phyloP scores from a whole-genome alignment of 164 flowering plant genomes.

The Magnolia changhungtana region DNA sequence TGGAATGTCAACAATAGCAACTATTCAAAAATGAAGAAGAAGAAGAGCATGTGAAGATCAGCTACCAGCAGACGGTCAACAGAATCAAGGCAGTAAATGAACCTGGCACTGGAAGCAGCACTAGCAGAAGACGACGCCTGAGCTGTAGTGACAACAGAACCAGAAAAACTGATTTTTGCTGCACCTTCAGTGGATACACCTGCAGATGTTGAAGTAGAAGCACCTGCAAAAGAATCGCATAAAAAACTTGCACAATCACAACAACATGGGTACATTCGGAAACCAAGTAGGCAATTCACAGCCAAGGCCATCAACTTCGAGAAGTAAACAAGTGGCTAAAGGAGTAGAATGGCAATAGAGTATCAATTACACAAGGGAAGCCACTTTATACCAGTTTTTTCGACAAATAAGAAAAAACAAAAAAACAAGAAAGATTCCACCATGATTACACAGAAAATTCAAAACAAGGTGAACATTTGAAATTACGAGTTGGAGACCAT shows the following conservation, averaged over 20 bases:
- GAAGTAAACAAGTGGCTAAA: not conserved
- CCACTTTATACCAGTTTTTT: not conserved
- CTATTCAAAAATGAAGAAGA: not conserved
- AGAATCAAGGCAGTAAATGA: conserved; percentile 18
- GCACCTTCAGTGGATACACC: conserved; percentile 31
- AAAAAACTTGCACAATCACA: not conserved
- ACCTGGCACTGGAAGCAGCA: conserved; percentile 76
- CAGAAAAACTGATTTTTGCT: conserved; percentile 28
- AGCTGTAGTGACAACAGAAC: conserved; percentile 34
- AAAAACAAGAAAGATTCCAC: not conserved
- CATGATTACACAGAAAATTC: not conserved
- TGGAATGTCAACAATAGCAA: not conserved
- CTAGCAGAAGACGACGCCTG: conserved; percentile 56
- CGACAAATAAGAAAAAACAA: too few relatives aligned
- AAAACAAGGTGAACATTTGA: too few relatives aligned
- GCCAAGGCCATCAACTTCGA: not conserved
- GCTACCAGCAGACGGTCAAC: not conserved
- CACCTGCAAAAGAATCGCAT: conserved; percentile 29
- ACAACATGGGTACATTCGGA: not conserved
- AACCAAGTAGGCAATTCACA: not conserved
- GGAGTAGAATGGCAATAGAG: not conserved
- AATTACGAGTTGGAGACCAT: too few relatives aligned
- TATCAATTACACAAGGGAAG: not conserved
- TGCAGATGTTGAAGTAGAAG: conserved; percentile 40
- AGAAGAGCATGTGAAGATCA: not conserved